A percentile compares a stretch with the other conserved stretches of the same genome.
phyloP scores from a whole-genome alignment of 768 basidiomycete genomes.

The Boletales sp. region DNA sequence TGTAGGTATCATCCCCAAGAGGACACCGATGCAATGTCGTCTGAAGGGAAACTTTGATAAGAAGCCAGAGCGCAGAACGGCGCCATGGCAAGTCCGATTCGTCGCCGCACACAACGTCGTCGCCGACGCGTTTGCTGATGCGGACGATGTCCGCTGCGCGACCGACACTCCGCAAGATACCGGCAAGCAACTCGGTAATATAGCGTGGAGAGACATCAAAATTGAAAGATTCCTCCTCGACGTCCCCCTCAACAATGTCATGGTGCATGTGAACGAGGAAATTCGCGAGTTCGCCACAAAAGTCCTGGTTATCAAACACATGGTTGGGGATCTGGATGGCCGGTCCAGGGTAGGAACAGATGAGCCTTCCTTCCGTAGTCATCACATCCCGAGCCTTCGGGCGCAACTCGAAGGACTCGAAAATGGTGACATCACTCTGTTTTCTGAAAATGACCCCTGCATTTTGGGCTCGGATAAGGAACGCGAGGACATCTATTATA shows the following conservation, averaged over 20 bases:
- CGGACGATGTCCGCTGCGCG: slow-evolving; percentile 12
- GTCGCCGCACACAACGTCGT: slow-evolving; percentile 28
- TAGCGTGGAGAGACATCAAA: slow-evolving; percentile 35
- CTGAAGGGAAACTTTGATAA: slow-evolving; percentile 33
- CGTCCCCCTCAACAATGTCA: neutral
- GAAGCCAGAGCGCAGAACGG: slow-evolving; percentile 36
- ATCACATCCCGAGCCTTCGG: slow-evolving; percentile 34
- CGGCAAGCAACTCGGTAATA: slow-evolving; percentile 44
- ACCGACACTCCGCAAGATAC: slow-evolving; percentile 39
- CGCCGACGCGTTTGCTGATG: slow-evolving; percentile 31
- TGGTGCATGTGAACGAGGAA: slow-evolving; percentile 36
- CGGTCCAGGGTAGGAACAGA: slow-evolving; percentile 44
- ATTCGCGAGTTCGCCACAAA: slow-evolving; percentile 33
- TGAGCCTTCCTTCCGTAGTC: slow-evolving; percentile 36
- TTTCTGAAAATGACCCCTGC: slow-evolving; percentile 41
- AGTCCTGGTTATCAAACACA: slow-evolving; percentile 25
- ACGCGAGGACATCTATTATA: slow-evolving; percentile 32
- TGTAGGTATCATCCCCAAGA: slow-evolving; percentile 33
- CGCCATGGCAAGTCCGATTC: slow-evolving; percentile 30
- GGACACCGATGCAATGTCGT: slow-evolving; percentile 20
- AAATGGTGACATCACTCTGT: slow-evolving; percentile 4
- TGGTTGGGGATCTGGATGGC: slow-evolving; percentile 34
- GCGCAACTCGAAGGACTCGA: slow-evolving; percentile 39
- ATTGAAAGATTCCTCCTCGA: slow-evolving; percentile 29
- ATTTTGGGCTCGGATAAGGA: slow-evolving; percentile 44